These are phyloP conservation scores for Mrakia blollopis DNA, from an alignment of 768 basidiomycete genomes.

Conservation along the genomic window DNA sequence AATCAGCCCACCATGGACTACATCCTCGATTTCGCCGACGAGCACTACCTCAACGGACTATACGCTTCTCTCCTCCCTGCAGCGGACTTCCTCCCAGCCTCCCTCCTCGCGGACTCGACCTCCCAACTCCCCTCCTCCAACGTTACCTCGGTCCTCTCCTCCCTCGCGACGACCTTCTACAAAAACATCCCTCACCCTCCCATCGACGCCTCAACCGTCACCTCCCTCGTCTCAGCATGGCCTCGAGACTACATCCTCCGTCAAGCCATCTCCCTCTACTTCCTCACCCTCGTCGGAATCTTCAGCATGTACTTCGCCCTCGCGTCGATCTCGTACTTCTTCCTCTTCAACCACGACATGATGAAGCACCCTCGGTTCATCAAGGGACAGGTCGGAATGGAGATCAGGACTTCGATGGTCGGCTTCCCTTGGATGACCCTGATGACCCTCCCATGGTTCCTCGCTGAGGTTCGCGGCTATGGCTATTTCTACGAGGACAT, in stretches of 20 bases:
- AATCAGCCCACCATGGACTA: constrained; percentile 63
- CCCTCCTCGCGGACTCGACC: constrained; percentile 22
- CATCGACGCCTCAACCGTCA: constrained; percentile 26
- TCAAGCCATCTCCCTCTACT: constrained; percentile 36
- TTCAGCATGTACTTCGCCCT: constrained; percentile 81
- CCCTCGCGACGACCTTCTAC: constrained; percentile 44
- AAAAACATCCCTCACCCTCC: constrained; percentile 34
- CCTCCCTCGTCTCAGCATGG: constrained; percentile 54
- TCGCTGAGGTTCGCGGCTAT: constrained; percentile 82
- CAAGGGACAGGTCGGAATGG: constrained; percentile 69
- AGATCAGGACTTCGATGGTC: constrained; percentile 68
- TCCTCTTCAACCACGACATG: constrained; percentile 79
- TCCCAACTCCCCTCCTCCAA: constrained; percentile 41
- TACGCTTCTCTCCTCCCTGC: constrained; percentile 69
- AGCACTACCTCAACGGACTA: constrained; percentile 65
- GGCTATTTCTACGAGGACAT: constrained; percentile 71
- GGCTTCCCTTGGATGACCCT: constrained; percentile 78
- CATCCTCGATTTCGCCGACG: constrained; percentile 65
- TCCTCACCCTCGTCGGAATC: constrained; percentile 74
- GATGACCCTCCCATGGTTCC: constrained; percentile 88
- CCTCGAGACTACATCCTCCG: constrained; percentile 60
- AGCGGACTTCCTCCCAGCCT: constrained; percentile 42
- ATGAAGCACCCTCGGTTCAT: constrained; percentile 91
- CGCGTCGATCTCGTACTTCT: constrained; percentile 73
- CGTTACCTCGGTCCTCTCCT: constrained; percentile 30